Evolutionary conservation across 2,329 filamentous ascomycete genomes (phyloP), one percentile per base, ranked within the genome.

Genomic region (Beauveria varroae): DNA sequence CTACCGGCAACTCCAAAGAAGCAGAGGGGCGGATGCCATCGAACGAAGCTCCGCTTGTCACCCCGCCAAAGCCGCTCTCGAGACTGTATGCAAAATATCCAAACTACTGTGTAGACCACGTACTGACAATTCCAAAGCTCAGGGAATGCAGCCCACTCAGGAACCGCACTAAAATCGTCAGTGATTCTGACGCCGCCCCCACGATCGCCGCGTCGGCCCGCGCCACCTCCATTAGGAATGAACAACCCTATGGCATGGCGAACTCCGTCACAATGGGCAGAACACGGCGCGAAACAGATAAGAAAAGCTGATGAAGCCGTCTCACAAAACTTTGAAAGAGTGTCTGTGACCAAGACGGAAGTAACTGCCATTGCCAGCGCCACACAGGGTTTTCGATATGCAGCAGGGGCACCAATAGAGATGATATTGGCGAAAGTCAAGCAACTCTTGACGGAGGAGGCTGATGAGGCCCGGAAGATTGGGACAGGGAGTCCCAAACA

Each of bases 401-500:
- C 67, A 56, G 63, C 64, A 3, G 37, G 52, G 2, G 62, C 65
- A 5, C 49, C 60, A 4, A 64, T 64, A n/a, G 24, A 54, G 6
- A 51, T 62, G 20, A 64, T 61, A 12, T 54, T 69, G 18, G 52
- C 62, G 16, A 63, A 62, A 24, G 56, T 69, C 14, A 60, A 67
- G 41, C 22, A 62, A 20, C 41, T 66, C 5, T 58, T 53, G 12
- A 41, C 22, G 4, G 22, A 37, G 1, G 43, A 37, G n/a, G 9
- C 44, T 0, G 78, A 82, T 60, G 75, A 79, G 3, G 76, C 74
- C 43, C 70, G 83, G 22, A 81, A 79, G 65, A 75, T 76, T 65
- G 78, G 81, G 56, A 67, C 82, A 4, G 81, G 82, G 62, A 73
- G 83, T 53, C 80, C 83, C 64, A 82, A 83, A 67, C 83, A 84